phyloP scores from a whole-genome alignment of 2,329 filamentous ascomycete genomes.

The Botryotinia globosa region DNA sequence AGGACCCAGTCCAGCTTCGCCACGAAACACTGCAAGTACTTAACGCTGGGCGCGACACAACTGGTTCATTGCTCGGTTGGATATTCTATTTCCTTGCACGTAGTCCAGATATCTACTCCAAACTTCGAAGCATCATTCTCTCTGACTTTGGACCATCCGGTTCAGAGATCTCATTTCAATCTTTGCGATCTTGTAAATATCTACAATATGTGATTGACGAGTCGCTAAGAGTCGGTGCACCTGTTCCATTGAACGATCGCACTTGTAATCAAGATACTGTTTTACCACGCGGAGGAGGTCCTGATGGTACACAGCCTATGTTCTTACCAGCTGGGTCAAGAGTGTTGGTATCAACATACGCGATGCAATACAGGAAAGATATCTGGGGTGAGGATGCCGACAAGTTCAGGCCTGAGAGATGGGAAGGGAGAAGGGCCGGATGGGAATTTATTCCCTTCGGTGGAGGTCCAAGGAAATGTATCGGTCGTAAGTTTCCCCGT shows the following conservation, averaged over 20 bases:
- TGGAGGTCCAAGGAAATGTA: conserved; percentile 64
- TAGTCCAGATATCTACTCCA: conserved; percentile 26
- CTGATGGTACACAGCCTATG: conserved; percentile 36
- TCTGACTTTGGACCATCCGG: conserved; percentile 32
- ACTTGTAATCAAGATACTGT: conserved; percentile 45
- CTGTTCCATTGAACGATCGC: conserved; percentile 53
- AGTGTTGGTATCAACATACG: conserved; percentile 30
- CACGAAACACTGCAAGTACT: conserved; percentile 27
- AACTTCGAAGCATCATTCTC: conserved; percentile 43
- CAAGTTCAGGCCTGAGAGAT: conserved; percentile 32
- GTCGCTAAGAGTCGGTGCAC: conserved; percentile 46
- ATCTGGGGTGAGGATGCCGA: conserved; percentile 62
- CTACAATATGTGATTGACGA: conserved; percentile 29
- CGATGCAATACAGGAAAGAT: conserved; percentile 44
- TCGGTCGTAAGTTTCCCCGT: conserved; percentile 49
- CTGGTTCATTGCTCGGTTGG: conserved; percentile 33
- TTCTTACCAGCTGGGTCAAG: conserved; percentile 35
- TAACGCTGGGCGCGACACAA: conserved; percentile 26
- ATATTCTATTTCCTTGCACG: conserved; percentile 27
- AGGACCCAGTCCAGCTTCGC: conserved; percentile 25
- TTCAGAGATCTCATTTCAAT: conserved; percentile 18
- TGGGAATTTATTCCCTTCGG: conserved; percentile 79
- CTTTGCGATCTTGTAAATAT: conserved; percentile 28
- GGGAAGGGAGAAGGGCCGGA: conserved; percentile 51
- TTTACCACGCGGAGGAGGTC: conserved; percentile 40